phyloP scores from a whole-genome alignment of 768 basidiomycete genomes.

The Dendrothele bispora region DNA sequence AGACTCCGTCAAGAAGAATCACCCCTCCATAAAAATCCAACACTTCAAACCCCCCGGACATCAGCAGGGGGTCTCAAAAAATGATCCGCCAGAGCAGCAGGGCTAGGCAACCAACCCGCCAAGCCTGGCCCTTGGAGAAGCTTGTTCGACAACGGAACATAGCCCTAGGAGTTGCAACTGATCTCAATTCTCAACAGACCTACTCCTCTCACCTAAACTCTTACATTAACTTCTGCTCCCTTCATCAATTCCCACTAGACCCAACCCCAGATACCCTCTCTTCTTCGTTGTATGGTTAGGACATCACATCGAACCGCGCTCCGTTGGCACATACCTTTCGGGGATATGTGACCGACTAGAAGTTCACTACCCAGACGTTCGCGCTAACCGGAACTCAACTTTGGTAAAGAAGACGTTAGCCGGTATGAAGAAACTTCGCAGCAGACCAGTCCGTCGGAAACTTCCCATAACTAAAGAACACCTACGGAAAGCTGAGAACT shows the following conservation, averaged over 20 bases:
- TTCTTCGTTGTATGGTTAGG: slow-evolving; percentile 35
- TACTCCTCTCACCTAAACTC: slow-evolving; percentile 37
- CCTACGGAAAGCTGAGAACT: neutral
- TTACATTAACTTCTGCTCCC: slow-evolving; percentile 32
- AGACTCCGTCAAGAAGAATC: no score
- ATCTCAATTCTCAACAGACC: slow-evolving; percentile 14
- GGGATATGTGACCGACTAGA: slow-evolving; percentile 36
- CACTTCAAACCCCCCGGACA: neutral
- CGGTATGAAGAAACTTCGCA: slow-evolving; percentile 19
- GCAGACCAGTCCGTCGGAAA: slow-evolving; percentile 17
- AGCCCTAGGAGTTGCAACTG: slow-evolving; percentile 30
- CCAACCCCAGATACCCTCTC: slow-evolving; percentile 38
- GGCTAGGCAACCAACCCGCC: slow-evolving; percentile 26
- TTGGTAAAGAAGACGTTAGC: slow-evolving; percentile 24
- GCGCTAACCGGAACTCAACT: slow-evolving; percentile 7
- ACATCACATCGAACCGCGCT: slow-evolving; percentile 33
- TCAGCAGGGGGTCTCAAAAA: slow-evolving; percentile 20
- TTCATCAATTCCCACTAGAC: slow-evolving; percentile 31
- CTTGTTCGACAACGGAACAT: slow-evolving; percentile 27
- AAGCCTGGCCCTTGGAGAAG: slow-evolving; percentile 28
- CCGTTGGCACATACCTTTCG: slow-evolving; percentile 35
- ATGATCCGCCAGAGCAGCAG: slow-evolving; percentile 8
- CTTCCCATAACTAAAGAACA: slow-evolving; percentile 14
- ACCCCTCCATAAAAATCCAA: no score
- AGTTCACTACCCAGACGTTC: slow-evolving; percentile 26